Conservation (phyloP, 2,329 filamentous ascomycete genomes). For the Diaporthe caulivora region DNA sequence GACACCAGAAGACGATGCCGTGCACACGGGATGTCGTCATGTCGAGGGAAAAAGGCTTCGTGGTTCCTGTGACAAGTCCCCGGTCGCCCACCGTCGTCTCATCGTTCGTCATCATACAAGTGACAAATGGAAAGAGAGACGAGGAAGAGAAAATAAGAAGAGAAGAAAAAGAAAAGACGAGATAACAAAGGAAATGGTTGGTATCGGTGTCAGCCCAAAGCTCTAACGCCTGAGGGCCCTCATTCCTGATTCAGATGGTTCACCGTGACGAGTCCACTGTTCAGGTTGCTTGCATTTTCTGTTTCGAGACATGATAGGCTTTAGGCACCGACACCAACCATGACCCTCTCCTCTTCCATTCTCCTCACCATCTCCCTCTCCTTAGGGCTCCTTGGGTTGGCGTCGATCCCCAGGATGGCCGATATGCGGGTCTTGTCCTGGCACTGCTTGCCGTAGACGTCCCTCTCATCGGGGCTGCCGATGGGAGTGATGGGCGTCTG, state of each 20-base stretch:
- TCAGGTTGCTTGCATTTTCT: neutral
- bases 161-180: neutral
- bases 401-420: constrained; percentile 71
- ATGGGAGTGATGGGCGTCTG: constrained; percentile 66
- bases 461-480: constrained; percentile 64
- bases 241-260: neutral
- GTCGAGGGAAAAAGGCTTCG: neutral
- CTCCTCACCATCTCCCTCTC: constrained; percentile 70
- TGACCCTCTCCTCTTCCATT: constrained; percentile 63
- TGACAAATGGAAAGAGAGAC: neutral
- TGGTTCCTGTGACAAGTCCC: neutral
- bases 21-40: neutral
- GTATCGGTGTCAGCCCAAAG: constrained; percentile 20
- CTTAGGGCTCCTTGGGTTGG: constrained; percentile 67
- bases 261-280: neutral
- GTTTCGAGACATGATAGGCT: neutral
- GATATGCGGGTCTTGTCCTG: constrained; percentile 72
- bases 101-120: constrained; percentile 19
- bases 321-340: constrained; percentile 50
- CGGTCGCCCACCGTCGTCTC: constrained; percentile 16
- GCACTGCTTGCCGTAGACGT: constrained; percentile 52
- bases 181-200: constrained; percentile 32
- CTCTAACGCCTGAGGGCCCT: constrained; percentile 33
- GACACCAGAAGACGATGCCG: neutral
- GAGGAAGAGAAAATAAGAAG: too few species aligned